phyloP scores from a whole-genome alignment of 2,329 filamentous ascomycete species.

The Epichloe elymi region DNA sequence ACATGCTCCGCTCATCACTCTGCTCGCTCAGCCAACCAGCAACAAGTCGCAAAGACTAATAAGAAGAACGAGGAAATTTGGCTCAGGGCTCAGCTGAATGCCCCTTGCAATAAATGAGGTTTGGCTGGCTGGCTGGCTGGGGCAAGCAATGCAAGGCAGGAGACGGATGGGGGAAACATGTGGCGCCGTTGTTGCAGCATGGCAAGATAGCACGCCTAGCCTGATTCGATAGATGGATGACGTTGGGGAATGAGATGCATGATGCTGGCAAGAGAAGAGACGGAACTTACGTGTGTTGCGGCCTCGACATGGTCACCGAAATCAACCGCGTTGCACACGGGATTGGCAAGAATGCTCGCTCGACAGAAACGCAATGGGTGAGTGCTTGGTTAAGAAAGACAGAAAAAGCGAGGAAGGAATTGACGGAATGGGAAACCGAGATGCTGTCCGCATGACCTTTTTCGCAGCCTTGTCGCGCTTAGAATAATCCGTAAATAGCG shows the following conservation, averaged over 20 bases:
- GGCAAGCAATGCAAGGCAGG: background rate
- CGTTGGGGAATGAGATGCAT: conserved; percentile 8
- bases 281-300: conserved; percentile 22
- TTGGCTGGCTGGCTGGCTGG: too few relatives aligned
- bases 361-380: background rate
- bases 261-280: conserved; percentile 1
- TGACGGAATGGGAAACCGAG: background rate
- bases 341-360: background rate
- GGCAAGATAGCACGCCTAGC: conserved; percentile 4
- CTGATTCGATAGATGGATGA: conserved; percentile 15
- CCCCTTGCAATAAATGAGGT: too few relatives aligned
- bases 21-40: conserved; percentile 1
- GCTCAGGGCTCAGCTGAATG: background rate
- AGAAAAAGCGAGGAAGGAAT: background rate
- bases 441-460: conserved; percentile 1
- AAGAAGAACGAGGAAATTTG: background rate
- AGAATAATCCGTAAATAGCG: background rate
- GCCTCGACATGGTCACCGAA: conserved; percentile 14
- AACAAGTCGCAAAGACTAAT: background rate
- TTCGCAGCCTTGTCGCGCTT: background rate
- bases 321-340: background rate
- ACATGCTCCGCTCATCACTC: background rate
- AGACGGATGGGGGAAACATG: conserved; percentile 3
- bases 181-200: conserved; percentile 7
- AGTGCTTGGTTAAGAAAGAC: background rate